Evolutionary conservation across 371 early-diverging fungal genomes (phyloP), one percentile per base, ranked within the genome.

Genomic region (Mucor irregularis): DNA sequence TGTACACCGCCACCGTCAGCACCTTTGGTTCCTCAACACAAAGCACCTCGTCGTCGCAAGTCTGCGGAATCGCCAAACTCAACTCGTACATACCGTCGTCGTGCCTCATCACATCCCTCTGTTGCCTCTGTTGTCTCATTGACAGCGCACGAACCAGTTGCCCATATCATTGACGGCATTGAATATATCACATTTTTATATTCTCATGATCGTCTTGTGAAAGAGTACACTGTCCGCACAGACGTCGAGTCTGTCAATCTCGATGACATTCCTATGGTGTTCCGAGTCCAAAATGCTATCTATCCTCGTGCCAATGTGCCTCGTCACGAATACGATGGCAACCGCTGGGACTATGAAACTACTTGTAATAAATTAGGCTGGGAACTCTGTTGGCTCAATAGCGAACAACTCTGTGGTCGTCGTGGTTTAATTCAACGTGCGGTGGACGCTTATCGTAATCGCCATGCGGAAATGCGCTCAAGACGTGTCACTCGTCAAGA

Each of bases 371-470:
- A 62, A n/a, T 69, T 94, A 14, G 96, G 94, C 2, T 96, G 95
- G 93, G 76, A 88, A 55, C 81, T 96, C 51, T 81, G 88, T 13
- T 90, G 82, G 53, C 66, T 92, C 8, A 96, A 95, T 68, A 82
- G 79, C 38, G 79, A 80, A n/a, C 69, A 89, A 43, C 78, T 94
- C 13, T 76, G 82, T 46, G 93, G 87, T 4, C 83, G 89, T 34
- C 83, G 94, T 37, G 96, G 96, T n/a, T 73, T 95, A 29, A 79
- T 96, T 31, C 96, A 96, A 64, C 75, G 96, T 0, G 94, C 95
- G 0, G 96, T 96, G 0, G 96, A 96, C 64, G 87, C 88, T 38
- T 95, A 88, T 61, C 79, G 95, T 33, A 89, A 93, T 53, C 81
- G 90, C 17, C 84, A 87, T 63, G 84, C 88, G 16, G 85, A 87